Conservation (phyloP, 805 yeast species). For the Komagataella ulmi region DNA sequence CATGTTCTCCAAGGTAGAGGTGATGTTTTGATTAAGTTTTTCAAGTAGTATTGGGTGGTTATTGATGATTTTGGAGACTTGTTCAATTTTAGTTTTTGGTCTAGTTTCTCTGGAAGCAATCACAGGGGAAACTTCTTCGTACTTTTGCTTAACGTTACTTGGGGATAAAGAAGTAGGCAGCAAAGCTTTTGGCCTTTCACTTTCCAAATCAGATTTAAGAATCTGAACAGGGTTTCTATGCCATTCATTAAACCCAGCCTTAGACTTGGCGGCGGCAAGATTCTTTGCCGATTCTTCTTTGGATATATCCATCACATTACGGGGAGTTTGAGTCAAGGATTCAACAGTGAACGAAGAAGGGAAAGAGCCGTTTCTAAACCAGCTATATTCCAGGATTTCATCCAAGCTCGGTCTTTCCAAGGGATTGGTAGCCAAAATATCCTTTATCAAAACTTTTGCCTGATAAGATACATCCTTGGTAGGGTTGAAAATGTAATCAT, state of each 20-base stretch:
- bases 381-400: constrained; percentile 67
- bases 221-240: constrained; percentile 56
- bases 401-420: constrained; percentile 67
- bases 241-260: constrained; percentile 37
- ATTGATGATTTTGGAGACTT: constrained; percentile 11
- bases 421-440: constrained; percentile 70
- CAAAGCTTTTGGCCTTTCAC: constrained; percentile 53
- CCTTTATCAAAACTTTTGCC: constrained; percentile 61
- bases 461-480: constrained; percentile 49
- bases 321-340: constrained; percentile 53
- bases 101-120: constrained; percentile 12
- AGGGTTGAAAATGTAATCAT: constrained; percentile 69
- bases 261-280: constrained; percentile 50
- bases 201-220: constrained; percentile 52
- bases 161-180: constrained; percentile 89
- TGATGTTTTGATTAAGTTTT: constrained; percentile 13
- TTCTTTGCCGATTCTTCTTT: constrained; percentile 52
- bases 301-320: constrained; percentile 35
- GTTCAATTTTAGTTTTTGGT: not conserved
- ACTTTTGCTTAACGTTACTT: constrained; percentile 78
- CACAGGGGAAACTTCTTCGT: constrained; percentile 45
- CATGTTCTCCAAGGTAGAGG: constrained; percentile 14
- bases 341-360: constrained; percentile 56
- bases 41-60: constrained; percentile 1
- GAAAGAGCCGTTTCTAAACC: constrained; percentile 74